Evolutionary conservation across 805 yeast genomes (phyloP), one percentile per base, ranked within the genome.

Genomic region (Monosporozyma unispora): DNA sequence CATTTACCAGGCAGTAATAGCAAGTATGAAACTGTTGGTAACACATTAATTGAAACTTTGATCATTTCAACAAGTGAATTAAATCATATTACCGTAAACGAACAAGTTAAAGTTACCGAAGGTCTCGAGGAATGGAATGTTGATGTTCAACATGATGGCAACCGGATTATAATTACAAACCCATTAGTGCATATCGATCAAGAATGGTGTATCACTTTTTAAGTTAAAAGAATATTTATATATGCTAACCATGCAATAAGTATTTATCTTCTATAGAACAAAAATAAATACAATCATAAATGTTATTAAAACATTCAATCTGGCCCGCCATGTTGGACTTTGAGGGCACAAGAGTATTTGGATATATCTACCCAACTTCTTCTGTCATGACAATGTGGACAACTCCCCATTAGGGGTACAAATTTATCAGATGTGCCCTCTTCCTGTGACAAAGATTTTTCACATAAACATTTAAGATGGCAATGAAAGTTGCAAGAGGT

Each of bases 31-130:
- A 37, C 57, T 6, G 59, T 70, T 22, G 69, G 64, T n/a, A 56
- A 54, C 12, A 70, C 76, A n/a, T 63, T 56, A 4, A 66, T 86
- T 46, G 88, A 82, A 54, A 77, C 72, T 53, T 73, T 86, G 14
- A 61, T 78, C 1, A 56, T 87, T 35, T 64, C 81, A 29, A 79
- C 79, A 3, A 54, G 54, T 4, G 54, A 54, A 3, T 18, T 28
- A 6, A 47, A 46, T 3, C 40, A 44, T 2, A 35, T 52, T 12
- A 14, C 16, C 2, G 7, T 46, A 14, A 33, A 49, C 8, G 50
- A 46, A 3, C 43, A 55, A 16, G 58, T 54, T 14, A 40, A 44
- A 2, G 70, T 78, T 6, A 47, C 52, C 6, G 79, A 77, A 57
- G 67, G 57, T 27, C 7, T 12, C 7, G 12, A 43, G 21, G 21